Percentiles rank a stretch among this genome's conserved stretches.
Evolutionary conservation across 768 basidiomycete species (phyloP).

Genomic region (Lactarius indigo): DNA sequence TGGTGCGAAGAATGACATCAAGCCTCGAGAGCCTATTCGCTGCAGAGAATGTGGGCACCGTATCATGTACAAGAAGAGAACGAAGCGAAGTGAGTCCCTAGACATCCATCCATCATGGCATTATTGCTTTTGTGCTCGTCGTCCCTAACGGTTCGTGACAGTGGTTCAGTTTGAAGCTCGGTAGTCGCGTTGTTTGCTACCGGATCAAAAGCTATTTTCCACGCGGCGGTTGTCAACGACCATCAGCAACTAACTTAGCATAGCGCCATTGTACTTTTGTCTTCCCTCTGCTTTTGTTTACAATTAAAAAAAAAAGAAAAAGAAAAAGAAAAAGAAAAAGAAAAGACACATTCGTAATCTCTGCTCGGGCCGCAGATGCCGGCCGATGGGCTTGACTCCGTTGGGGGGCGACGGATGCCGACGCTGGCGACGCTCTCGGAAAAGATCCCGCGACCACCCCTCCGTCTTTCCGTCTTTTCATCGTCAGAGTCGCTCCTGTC

Average conservation of each 20-base stretch:
- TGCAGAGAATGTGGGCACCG: constrained; percentile 97
- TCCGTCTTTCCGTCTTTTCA: neutral
- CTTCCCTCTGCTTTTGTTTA: neutral
- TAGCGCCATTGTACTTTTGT: neutral
- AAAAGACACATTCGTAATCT: neutral
- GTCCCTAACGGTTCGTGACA: constrained; percentile 30
- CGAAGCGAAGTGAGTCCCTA: constrained; percentile 73
- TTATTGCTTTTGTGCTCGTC: neutral
- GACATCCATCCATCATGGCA: neutral
- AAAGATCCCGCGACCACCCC: neutral
- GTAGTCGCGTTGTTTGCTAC: neutral
- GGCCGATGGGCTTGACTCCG: constrained; percentile 2
- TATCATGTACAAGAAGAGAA: constrained; percentile 98
- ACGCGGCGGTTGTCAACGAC: neutral
- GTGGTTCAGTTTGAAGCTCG: constrained; percentile 63
- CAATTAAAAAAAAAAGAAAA: neutral
- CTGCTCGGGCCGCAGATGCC: constrained; percentile 5
- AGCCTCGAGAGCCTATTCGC: constrained; percentile 86
- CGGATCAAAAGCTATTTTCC: neutral
- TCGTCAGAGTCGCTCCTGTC: neutral
- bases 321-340: no score
- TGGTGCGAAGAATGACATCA: constrained; percentile 88
- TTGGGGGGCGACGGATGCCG: neutral
- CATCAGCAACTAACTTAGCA: neutral
- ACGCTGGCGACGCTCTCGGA: constrained; percentile 9